These are phyloP conservation scores for Phytophthora chlamydospora DNA, from an alignment of 352 stramenopile species.

Conservation along the genomic window DNA sequence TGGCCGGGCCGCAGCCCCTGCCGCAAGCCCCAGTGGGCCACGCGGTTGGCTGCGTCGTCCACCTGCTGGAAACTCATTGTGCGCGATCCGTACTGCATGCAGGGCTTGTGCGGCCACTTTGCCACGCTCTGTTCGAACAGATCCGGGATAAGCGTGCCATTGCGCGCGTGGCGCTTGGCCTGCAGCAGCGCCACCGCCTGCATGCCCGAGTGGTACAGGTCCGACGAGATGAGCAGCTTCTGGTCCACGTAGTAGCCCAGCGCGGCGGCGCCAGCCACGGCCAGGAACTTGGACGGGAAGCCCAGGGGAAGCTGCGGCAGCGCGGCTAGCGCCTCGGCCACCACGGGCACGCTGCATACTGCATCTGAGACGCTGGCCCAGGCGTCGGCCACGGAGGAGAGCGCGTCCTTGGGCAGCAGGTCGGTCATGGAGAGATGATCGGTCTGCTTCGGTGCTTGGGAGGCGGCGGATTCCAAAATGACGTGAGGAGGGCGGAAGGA, in stretches of 20 bases:
- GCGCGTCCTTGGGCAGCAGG: conserved; percentile 10
- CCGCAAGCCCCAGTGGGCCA: conserved; percentile 74
- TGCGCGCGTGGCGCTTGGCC: conserved; percentile 41
- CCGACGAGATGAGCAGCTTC: conserved; percentile 61
- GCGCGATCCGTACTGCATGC: conserved; percentile 61
- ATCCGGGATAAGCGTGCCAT: conserved; percentile 53
- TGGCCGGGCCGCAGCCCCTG: conserved; percentile 59
- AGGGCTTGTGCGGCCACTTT: conserved; percentile 63
- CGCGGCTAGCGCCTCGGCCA: conserved; percentile 27
- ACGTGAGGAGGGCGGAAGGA: neutral
- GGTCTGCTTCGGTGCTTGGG: conserved; percentile 10
- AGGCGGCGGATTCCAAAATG: conserved; percentile 14
- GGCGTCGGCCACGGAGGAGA: conserved; percentile 14
- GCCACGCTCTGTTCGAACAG: conserved; percentile 65
- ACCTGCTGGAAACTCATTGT: conserved; percentile 62
- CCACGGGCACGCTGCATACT: conserved; percentile 11
- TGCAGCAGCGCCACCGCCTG: conserved; percentile 51
- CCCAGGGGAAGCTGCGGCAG: conserved; percentile 30
- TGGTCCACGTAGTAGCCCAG: conserved; percentile 58
- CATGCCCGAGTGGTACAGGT: conserved; percentile 50
- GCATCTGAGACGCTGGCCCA: conserved; percentile 22
- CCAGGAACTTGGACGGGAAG: conserved; percentile 51
- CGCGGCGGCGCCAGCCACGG: conserved; percentile 47
- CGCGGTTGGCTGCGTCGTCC: conserved; percentile 72
- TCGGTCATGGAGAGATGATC: conserved; percentile 9